Conservation (phyloP, 352 stramenopile species). For the Phytophthora brassicae region DNA sequence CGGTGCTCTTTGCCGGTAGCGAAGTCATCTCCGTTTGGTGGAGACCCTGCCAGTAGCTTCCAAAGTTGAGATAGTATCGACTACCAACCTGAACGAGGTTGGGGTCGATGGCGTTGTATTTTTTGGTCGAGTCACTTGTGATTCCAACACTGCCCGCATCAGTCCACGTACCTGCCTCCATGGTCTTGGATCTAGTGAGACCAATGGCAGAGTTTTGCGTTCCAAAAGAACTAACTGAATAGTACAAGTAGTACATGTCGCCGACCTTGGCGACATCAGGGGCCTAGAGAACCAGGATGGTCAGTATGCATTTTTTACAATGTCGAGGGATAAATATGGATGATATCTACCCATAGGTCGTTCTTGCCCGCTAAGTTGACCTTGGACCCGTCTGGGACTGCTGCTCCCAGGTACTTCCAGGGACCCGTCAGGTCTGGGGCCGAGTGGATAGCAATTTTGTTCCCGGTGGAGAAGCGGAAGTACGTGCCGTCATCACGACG, state of each 20-base stretch:
- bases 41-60: slow-evolving; percentile 38
- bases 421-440: slow-evolving; percentile 40
- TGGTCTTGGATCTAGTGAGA: slow-evolving; percentile 38
- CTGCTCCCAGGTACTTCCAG: slow-evolving; percentile 48
- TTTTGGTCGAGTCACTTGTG: slow-evolving; percentile 22
- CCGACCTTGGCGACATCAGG: slow-evolving; percentile 42
- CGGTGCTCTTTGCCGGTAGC: slow-evolving; percentile 9
- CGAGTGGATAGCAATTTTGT: slow-evolving; percentile 53
- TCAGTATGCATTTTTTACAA: no score
- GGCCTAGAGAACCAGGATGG: slow-evolving; percentile 11
- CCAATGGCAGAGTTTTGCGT: slow-evolving; percentile 42
- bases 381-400: slow-evolving; percentile 39
- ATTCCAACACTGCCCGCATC: slow-evolving; percentile 38
- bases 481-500: slow-evolving; percentile 50
- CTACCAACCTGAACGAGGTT: slow-evolving; percentile 37
- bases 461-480: slow-evolving; percentile 58
- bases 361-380: slow-evolving; percentile 51
- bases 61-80: slow-evolving; percentile 45
- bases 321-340: no score
- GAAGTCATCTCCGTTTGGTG: slow-evolving; percentile 29
- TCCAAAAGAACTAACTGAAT: slow-evolving; percentile 52
- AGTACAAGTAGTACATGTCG: slow-evolving; percentile 60
- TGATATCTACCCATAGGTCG: slow-evolving; percentile 40
- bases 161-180: slow-evolving; percentile 42
- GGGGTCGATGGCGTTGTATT: slow-evolving; percentile 51